Conservation (phyloP, 768 basidiomycete genomes). For the Rhodotorula taiwanensis region DNA sequence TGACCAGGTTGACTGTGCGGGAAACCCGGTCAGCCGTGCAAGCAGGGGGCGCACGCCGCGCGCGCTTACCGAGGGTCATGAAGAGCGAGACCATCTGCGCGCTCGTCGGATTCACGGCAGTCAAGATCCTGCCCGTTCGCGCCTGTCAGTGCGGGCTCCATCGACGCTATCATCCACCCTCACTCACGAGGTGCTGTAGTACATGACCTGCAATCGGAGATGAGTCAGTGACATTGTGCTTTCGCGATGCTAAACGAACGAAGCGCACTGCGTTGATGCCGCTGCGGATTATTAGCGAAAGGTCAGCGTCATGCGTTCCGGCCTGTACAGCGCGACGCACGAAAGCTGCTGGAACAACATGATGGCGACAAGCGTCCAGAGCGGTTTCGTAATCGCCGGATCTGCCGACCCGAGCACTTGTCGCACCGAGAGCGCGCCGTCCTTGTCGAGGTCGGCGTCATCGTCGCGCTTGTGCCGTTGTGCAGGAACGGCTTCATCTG, state of each 20-base stretch:
- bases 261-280: constrained; percentile 53
- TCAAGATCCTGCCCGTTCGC: constrained; percentile 65
- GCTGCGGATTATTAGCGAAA: constrained; percentile 38
- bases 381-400: constrained; percentile 52
- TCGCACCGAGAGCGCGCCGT: background rate
- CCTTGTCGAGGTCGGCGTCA: background rate
- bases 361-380: constrained; percentile 60
- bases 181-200: constrained; percentile 52
- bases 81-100: constrained; percentile 31
- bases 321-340: constrained; percentile 44
- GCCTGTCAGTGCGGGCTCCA: too few species aligned
- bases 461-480: background rate
- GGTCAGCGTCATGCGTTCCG: background rate
- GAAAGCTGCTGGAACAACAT: constrained; percentile 77
- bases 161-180: too few species aligned
- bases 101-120: constrained; percentile 39
- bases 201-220: constrained; percentile 56
- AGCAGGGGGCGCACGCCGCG: background rate
- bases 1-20: constrained; percentile 45
- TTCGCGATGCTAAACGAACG: too few species aligned
- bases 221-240: constrained; percentile 14
- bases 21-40: background rate
- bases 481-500: background rate
- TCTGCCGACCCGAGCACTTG: constrained; percentile 12
- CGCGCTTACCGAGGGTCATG: constrained; percentile 19